These are phyloP conservation scores for Peronospora destructor DNA, from an alignment of 352 stramenopile genomes.

Conservation along the genomic window DNA sequence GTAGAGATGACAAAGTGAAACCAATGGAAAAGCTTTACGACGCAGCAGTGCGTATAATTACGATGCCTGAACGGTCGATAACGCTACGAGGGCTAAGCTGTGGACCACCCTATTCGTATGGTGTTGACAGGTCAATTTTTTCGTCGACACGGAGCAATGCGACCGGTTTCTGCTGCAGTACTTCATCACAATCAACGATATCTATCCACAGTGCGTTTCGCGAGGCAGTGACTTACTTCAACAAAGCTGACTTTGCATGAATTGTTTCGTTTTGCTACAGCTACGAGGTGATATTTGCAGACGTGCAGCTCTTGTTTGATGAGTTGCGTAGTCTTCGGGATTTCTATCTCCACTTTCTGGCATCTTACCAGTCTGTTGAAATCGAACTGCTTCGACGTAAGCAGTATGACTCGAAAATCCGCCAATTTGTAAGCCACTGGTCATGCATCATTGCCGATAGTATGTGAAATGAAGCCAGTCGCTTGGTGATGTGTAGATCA, in stretches of 20 bases:
- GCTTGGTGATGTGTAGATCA: constrained; percentile 29
- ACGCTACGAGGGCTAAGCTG: not conserved
- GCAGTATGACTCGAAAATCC: constrained; percentile 46
- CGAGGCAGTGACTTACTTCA: not conserved
- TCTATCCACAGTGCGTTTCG: constrained; percentile 55
- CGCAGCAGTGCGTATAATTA: constrained; percentile 24
- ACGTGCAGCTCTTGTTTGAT: constrained; percentile 69
- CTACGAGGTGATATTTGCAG: constrained; percentile 58
- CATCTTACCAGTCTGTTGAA: constrained; percentile 52
- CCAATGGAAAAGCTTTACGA: constrained; percentile 40
- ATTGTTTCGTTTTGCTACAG: constrained; percentile 15
- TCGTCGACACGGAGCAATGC: constrained; percentile 86
- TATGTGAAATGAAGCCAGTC: not conserved
- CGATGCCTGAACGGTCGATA: not conserved
- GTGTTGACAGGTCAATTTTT: constrained; percentile 51
- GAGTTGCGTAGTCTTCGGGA: constrained; percentile 68
- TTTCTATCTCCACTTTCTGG: constrained; percentile 78
- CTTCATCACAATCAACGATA: constrained; percentile 82
- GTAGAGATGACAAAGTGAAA: constrained; percentile 30
- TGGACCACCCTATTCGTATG: not conserved
- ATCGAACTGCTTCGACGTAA: constrained; percentile 49
- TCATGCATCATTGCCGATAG: not conserved
- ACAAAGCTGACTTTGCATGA: not conserved
- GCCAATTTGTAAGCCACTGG: constrained; percentile 36
- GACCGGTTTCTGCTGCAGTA: constrained; percentile 70